These are phyloP conservation scores for Balamuthia mandrillaris DNA, from an alignment of 208 protist genomes.

Conservation along the genomic window DNA sequence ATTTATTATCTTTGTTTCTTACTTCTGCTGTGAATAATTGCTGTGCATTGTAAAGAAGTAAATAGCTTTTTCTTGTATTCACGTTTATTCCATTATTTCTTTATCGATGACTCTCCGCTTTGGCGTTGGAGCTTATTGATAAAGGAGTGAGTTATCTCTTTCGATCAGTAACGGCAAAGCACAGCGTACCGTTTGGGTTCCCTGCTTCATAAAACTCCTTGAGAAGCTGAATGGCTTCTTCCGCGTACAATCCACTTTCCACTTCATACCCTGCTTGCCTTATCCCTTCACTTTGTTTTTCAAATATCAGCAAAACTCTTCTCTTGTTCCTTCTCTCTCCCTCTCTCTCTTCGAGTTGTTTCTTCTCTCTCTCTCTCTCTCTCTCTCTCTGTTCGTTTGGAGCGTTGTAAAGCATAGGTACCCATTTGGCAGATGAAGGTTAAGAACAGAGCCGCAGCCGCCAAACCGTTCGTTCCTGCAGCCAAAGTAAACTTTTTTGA, in stretches of 20 bases:
- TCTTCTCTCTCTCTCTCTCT: neutral
- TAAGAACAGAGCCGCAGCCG: conserved; percentile 85
- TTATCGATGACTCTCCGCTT: too few species aligned
- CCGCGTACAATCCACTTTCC: neutral
- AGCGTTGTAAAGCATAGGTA: too few species aligned
- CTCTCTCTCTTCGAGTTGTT: neutral
- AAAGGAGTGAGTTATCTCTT: too few species aligned
- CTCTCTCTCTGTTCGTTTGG: too few species aligned
- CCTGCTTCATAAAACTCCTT: conserved; percentile 17
- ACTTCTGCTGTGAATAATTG: too few species aligned
- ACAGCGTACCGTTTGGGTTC: conserved; percentile 36
- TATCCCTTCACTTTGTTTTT: neutral
- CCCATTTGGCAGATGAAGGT: conserved; percentile 72
- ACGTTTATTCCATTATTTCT: too few species aligned
- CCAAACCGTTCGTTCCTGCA: conserved; percentile 92
- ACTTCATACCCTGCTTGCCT: neutral
- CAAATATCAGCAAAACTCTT: neutral
- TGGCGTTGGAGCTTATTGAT: too few species aligned
- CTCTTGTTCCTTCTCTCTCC: neutral
- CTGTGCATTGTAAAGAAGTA: too few species aligned
- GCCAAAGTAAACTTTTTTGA: conserved; percentile 80
- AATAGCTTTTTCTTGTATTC: too few species aligned
- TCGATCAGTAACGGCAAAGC: too few species aligned
- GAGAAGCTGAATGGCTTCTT: conserved; percentile 35
- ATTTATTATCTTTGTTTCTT: too few species aligned